phyloP scores from a whole-genome alignment of 306 rosid genomes.

The Cucumis sativus region Cucumber_9930_V3 NC_026660.2:20715001-20715500 shows the following conservation, averaged over 20 bases:
- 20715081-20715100: slow-evolving; percentile 4
- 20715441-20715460: slow-evolving; percentile 56
- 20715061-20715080: slow-evolving; percentile 1
- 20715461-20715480: slow-evolving; percentile 30
- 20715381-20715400: slow-evolving; percentile 61
- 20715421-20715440: slow-evolving; percentile 31
- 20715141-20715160: slow-evolving; percentile 52
- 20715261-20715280: slow-evolving; percentile 28
- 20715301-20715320: slow-evolving; percentile 36
- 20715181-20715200: slow-evolving; percentile 55
- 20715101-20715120: slow-evolving; percentile 42
- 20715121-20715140: slow-evolving; percentile 50
- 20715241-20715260: slow-evolving; percentile 46
- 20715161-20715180: slow-evolving; percentile 40
- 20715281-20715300: slow-evolving; percentile 27
- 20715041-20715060: not conserved
- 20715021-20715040: not conserved
- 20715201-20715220: slow-evolving; percentile 43
- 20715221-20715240: slow-evolving; percentile 62
- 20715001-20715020: not conserved
- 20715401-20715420: slow-evolving; percentile 40
- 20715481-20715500: slow-evolving; percentile 30
- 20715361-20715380: slow-evolving; percentile 24
- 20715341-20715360: slow-evolving; percentile 52
- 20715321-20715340: slow-evolving; percentile 35